A percentile compares a stretch with the other conserved stretches of the same genome.
These are phyloP conservation scores for Neostapfia colusana DNA, from an alignment of 176 grass and related monocot genomes.

Conservation along the genomic window DNA sequence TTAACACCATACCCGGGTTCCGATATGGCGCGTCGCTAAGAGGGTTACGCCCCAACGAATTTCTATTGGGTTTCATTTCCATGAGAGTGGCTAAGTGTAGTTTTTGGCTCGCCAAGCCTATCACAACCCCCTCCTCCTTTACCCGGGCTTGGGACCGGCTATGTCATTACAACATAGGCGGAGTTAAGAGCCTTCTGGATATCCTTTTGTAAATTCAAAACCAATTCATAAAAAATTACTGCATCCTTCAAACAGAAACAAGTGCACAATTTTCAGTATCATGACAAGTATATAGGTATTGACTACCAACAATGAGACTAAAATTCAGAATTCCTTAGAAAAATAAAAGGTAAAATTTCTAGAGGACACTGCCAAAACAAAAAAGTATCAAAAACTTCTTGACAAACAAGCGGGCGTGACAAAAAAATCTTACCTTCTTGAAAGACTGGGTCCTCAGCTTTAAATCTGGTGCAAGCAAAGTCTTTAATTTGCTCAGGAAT, in stretches of 20 bases:
- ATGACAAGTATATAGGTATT: neutral
- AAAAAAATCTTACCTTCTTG: constrained; percentile 71
- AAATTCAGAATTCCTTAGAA: neutral
- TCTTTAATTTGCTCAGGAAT: constrained; percentile 63
- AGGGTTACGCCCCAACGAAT: too few relatives aligned
- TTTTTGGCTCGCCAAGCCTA: too few relatives aligned
- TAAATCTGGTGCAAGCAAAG: constrained; percentile 87
- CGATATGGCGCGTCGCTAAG: too few relatives aligned
- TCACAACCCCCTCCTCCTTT: too few relatives aligned
- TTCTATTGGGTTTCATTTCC: too few relatives aligned
- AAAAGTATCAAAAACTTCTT: too few relatives aligned
- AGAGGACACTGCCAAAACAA: too few relatives aligned
- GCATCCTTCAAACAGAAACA: neutral
- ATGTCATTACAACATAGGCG: too few relatives aligned
- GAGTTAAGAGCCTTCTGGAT: constrained; percentile 73
- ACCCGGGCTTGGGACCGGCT: too few relatives aligned
- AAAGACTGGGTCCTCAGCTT: constrained; percentile 93
- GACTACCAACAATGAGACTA: neutral
- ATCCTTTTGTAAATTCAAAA: constrained; percentile 64
- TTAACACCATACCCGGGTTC: too few relatives aligned
- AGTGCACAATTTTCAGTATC: neutral
- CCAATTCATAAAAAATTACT: constrained; percentile 24
- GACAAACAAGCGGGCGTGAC: neutral
- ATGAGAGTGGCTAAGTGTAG: too few relatives aligned
- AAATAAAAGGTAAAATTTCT: too few relatives aligned